Evolutionary conservation across 2,329 filamentous ascomycete species (phyloP).

Genomic region (Sarocladiaceae sp.): DNA sequence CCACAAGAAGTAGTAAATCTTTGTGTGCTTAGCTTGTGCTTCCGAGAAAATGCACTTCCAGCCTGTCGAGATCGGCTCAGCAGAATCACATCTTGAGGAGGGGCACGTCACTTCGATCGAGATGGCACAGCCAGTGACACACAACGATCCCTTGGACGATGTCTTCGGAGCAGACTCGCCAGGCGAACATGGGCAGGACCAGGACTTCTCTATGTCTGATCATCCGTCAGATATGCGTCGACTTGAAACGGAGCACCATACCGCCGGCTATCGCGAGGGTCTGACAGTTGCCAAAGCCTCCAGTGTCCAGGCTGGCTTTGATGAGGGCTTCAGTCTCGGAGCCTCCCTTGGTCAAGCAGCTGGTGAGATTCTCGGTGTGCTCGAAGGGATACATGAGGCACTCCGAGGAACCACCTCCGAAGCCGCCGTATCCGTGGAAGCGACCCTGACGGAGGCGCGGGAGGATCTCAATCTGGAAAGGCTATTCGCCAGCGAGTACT

Average conservation of each 20-base stretch:
- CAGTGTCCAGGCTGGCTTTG: constrained; percentile 82
- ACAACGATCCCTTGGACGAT: constrained; percentile 29
- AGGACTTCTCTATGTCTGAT: constrained; percentile 9
- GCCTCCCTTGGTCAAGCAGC: constrained; percentile 72
- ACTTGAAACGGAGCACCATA: constrained; percentile 72
- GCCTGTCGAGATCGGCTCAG: constrained; percentile 23
- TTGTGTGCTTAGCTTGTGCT: no score
- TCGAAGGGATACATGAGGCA: constrained; percentile 66
- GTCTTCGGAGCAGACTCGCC: constrained; percentile 25
- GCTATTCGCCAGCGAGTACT: constrained; percentile 64
- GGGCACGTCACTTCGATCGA: not conserved
- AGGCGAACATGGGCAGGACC: constrained; percentile 3
- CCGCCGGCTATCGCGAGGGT: constrained; percentile 87
- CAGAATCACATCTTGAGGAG: constrained; percentile 16
- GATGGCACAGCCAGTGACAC: not conserved
- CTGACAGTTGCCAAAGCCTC: constrained; percentile 69
- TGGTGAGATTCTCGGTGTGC: constrained; percentile 69
- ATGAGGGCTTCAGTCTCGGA: constrained; percentile 83
- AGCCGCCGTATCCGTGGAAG: constrained; percentile 17
- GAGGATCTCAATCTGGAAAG: constrained; percentile 56
- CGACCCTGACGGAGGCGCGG: constrained; percentile 45
- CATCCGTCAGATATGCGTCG: constrained; percentile 65
- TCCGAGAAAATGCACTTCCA: constrained; percentile 27
- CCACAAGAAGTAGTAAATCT: no score
- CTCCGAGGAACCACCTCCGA: constrained; percentile 25